These are phyloP conservation scores for Plectranthus barbatus DNA, from an alignment of 257 asterid genomes.

Conservation along the genomic window DNA sequence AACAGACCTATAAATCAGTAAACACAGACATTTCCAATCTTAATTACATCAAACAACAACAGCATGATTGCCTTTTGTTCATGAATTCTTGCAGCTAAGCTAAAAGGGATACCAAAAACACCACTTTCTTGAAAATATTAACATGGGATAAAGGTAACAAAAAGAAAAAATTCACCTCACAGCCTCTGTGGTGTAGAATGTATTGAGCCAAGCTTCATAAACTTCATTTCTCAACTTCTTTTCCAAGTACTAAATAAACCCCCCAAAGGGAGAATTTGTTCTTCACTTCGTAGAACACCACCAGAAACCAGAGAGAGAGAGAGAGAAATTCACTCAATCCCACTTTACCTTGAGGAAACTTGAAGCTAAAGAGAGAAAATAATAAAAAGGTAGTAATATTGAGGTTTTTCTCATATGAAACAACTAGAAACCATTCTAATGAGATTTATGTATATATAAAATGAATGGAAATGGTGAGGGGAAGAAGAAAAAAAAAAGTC, in stretches of 20 bases:
- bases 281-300: not conserved
- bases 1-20: slow-evolving; percentile 39
- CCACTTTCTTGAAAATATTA: not conserved
- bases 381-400: not conserved
- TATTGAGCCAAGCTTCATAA: slow-evolving; percentile 83
- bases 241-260: slow-evolving; percentile 14
- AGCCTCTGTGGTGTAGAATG: slow-evolving; percentile 65
- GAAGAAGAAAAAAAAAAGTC: not conserved
- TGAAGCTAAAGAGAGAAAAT: slow-evolving; percentile 17
- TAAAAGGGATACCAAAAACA: not conserved
- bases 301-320: not conserved
- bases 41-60: not conserved
- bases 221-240: slow-evolving; percentile 53
- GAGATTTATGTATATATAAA: slow-evolving; percentile 6
- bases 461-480: not conserved
- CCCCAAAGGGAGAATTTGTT: slow-evolving; percentile 16
- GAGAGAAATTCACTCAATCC: slow-evolving; percentile 1
- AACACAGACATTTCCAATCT: not conserved
- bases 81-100: not conserved
- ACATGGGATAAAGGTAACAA: not conserved
- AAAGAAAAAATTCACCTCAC: slow-evolving; percentile 38
- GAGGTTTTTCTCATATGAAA: not conserved
- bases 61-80: not conserved
- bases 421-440: not conserved
- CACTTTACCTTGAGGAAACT: slow-evolving; percentile 19